Evolutionary conservation across 495 filamentous ascomycete species (phyloP), one percentile per base, ranked within the genome.

Genomic region (Annulohypoxylon maeteangense): DNA sequence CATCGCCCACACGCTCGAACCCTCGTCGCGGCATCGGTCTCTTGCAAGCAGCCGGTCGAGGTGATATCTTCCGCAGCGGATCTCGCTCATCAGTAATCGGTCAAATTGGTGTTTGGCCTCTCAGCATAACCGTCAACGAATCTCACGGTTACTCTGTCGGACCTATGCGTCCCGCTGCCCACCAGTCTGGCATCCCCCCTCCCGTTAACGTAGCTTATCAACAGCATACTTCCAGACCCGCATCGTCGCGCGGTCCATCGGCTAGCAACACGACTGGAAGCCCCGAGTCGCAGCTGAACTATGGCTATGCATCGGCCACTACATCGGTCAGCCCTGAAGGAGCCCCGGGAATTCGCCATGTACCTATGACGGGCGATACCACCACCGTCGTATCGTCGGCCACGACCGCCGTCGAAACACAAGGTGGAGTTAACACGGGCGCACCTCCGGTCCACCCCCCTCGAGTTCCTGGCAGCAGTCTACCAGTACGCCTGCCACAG

Each of bases 161-260:
- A 20, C 29, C n/a, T 7, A 36, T 18, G 18, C 25, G 31, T 11
- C 34, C 31, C 6, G 8, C 42, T 4, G n/a, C 16, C 45, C 54
- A 25, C 7, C 50, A 48, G 23, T 44, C 63, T 0, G 16, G 23
- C 12, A 66, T 57, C 23, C 42, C 57, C 6, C 61, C 56, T 2
- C 25, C 53, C 6, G 0, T 8, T 38, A 25, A 18, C 7, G 18
- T 44, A 5, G 18, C 18, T 22, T 16, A 38, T 34, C 44, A 58
- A 11, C 16, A 23, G n/a, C n/a, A 22, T 31, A 7, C 36, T n/a
- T 47, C 55, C 1, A 60, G 23, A 23, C 54, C 71, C 3, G 61
- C 32, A 14, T 67, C 74, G 8, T 69, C 71, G 10, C 68, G 65
- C 10, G 63, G 70, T n/a, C 32, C 69, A 10, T 76, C 74, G 1